Percentiles rank a stretch among this genome's conserved stretches.
Evolutionary conservation across 768 basidiomycete genomes (phyloP).

Genomic region (Hydnomerulius pinastri): DNA sequence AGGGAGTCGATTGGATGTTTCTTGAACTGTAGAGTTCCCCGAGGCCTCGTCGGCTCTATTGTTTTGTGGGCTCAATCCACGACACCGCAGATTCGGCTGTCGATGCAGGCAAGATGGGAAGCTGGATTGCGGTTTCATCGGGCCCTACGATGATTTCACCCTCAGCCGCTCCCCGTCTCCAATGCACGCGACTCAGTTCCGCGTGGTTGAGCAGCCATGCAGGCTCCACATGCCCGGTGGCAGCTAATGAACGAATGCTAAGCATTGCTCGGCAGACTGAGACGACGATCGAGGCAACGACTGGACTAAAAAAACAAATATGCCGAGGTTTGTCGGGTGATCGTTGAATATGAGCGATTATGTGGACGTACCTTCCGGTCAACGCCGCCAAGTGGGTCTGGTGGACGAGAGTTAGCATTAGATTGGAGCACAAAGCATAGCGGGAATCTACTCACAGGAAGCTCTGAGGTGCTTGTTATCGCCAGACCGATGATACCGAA

Average conservation of each 20-base stretch:
- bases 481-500: slow-evolving; percentile 14
- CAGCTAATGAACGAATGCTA: slow-evolving; percentile 44
- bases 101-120: background rate
- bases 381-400: slow-evolving; percentile 13
- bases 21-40: too few species aligned
- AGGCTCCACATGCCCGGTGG: slow-evolving; percentile 40
- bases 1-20: too few species aligned
- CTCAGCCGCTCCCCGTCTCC: slow-evolving; percentile 36
- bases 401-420: background rate
- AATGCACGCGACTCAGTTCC: slow-evolving; percentile 45
- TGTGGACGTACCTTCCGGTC: slow-evolving; percentile 8
- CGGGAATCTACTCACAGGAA: slow-evolving; percentile 7
- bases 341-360: background rate
- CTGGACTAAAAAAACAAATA: background rate
- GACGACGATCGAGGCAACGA: slow-evolving; percentile 17
- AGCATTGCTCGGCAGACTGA: slow-evolving; percentile 42
- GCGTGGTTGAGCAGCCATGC: slow-evolving; percentile 47
- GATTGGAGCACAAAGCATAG: background rate
- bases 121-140: background rate
- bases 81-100: too few species aligned
- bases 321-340: too few species aligned
- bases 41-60: too few species aligned
- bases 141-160: slow-evolving; percentile 36
- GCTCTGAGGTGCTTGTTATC: background rate
- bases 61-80: too few species aligned